Conservation (phyloP, 169 alveolate species). For the Eimeria falciformis region DNA sequence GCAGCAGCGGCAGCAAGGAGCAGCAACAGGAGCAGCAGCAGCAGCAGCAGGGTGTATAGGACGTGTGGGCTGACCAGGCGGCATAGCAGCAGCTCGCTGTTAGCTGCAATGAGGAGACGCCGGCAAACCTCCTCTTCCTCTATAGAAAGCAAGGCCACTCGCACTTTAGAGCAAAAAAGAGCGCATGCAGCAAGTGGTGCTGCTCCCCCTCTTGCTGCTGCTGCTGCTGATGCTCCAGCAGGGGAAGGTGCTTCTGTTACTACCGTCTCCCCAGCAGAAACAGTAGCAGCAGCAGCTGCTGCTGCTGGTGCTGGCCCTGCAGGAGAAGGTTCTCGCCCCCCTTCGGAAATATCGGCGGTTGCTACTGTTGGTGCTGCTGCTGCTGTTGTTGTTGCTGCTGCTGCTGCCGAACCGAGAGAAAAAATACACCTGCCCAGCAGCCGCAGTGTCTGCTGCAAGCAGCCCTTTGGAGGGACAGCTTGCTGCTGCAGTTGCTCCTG, state of each 20-base stretch:
- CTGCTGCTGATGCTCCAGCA: conserved; percentile 5
- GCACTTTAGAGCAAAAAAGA: conserved; percentile 34
- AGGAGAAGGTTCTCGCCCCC: background rate
- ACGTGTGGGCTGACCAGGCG: conserved; percentile 49
- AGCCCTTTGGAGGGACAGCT: conserved; percentile 17
- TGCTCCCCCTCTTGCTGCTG: conserved; percentile 9
- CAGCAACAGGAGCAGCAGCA: no score
- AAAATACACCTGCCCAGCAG: conserved; percentile 1
- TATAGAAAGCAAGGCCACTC: conserved; percentile 39
- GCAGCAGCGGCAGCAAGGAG: no score
- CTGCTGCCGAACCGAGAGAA: conserved; percentile 21
- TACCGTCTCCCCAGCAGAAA: background rate
- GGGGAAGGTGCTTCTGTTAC: background rate
- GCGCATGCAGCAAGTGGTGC: conserved; percentile 67
- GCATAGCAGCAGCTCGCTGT: conserved; percentile 51
- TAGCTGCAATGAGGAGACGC: conserved; percentile 59
- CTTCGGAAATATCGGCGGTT: background rate
- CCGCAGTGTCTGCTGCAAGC: conserved; percentile 53
- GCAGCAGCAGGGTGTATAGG: no score
- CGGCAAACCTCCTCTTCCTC: conserved; percentile 59
- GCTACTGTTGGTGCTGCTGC: conserved; percentile 53
- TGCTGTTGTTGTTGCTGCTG: conserved; percentile 54
- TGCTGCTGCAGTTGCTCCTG: conserved; percentile 23
- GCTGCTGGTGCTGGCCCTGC: background rate
- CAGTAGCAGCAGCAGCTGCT: background rate